phyloP scores from a whole-genome alignment of 805 yeast genomes.

The Starmera dryadoides region DNA sequence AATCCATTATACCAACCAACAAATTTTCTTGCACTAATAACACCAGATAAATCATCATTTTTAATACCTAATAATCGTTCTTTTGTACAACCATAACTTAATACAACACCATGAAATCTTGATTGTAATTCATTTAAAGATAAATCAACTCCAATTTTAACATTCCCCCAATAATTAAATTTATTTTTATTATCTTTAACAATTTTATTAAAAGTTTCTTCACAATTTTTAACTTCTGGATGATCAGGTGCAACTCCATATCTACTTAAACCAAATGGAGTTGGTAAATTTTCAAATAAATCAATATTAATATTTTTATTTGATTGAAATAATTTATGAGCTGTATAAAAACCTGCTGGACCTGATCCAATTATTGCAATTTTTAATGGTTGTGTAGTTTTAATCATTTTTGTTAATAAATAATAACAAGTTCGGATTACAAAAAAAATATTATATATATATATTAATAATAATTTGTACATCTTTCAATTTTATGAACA shows the following conservation, averaged over 20 bases:
- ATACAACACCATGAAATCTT: slow-evolving; percentile 64
- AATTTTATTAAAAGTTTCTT: slow-evolving; percentile 51
- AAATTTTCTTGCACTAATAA: slow-evolving; percentile 73
- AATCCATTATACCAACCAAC: slow-evolving; percentile 97
- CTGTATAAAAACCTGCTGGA: slow-evolving; percentile 93
- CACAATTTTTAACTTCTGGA: slow-evolving; percentile 87
- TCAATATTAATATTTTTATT: slow-evolving; percentile 43
- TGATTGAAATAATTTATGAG: slow-evolving; percentile 57
- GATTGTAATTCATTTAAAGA: slow-evolving; percentile 39
- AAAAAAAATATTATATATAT: too few relatives aligned
- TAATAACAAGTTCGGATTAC: too few relatives aligned
- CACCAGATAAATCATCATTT: slow-evolving; percentile 54
- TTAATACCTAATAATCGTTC: slow-evolving; percentile 43
- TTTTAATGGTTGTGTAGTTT: not conserved
- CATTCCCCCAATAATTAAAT: slow-evolving; percentile 67
- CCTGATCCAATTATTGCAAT: slow-evolving; percentile 79
- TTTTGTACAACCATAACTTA: slow-evolving; percentile 79
- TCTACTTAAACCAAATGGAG: slow-evolving; percentile 87
- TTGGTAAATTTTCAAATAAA: slow-evolving; percentile 76
- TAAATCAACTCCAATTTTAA: slow-evolving; percentile 57
- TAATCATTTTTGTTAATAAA: too few relatives aligned
- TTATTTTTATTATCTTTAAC: slow-evolving; percentile 23
- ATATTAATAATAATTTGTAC: slow-evolving; percentile 22
- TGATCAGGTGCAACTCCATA: slow-evolving; percentile 99
- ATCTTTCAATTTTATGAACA: slow-evolving; percentile 37